These are phyloP conservation scores for Aspergillus egyptiacus DNA, from an alignment of 495 filamentous ascomycete genomes.

Conservation along the genomic window DNA sequence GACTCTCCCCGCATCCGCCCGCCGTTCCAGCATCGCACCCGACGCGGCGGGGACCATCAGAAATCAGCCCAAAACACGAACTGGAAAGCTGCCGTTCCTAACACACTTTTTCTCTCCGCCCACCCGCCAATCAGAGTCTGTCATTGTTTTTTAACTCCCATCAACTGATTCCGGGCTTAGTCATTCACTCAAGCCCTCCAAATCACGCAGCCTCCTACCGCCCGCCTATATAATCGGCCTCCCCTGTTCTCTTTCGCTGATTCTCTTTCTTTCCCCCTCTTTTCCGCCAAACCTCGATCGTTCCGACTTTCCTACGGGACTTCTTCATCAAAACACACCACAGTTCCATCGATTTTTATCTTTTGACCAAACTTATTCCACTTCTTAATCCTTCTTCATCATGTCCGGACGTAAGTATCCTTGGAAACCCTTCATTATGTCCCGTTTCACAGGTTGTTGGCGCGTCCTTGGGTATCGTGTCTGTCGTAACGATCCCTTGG, in stretches of 20 bases:
- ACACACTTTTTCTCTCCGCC: constrained; percentile 34
- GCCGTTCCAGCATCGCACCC: not conserved
- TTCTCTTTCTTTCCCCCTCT: constrained; percentile 15
- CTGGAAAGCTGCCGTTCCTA: constrained; percentile 42
- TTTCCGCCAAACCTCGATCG: constrained; percentile 11
- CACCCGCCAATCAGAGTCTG: constrained; percentile 38
- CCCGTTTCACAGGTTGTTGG: constrained; percentile 6
- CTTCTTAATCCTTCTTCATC: constrained; percentile 35
- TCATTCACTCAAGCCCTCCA: constrained; percentile 20
- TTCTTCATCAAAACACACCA: constrained; percentile 10
- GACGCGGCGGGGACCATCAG: not conserved
- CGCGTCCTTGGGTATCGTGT: not conserved
- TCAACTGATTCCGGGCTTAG: constrained; percentile 20
- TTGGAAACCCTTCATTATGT: not conserved
- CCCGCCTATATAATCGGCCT: constrained; percentile 31
- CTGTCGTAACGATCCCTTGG: constrained; percentile 1
- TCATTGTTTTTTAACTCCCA: constrained; percentile 23
- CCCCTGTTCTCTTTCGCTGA: constrained; percentile 17
- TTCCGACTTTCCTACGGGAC: constrained; percentile 18
- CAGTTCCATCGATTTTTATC: constrained; percentile 29
- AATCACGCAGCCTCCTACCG: constrained; percentile 25
- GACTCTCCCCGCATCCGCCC: constrained; percentile 4
- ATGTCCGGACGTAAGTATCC: constrained; percentile 95
- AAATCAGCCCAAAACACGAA: constrained; percentile 21
- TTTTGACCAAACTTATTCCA: constrained; percentile 17